phyloP scores from a whole-genome alignment of 331 rosid species.

The Acacia concinna region DNA sequence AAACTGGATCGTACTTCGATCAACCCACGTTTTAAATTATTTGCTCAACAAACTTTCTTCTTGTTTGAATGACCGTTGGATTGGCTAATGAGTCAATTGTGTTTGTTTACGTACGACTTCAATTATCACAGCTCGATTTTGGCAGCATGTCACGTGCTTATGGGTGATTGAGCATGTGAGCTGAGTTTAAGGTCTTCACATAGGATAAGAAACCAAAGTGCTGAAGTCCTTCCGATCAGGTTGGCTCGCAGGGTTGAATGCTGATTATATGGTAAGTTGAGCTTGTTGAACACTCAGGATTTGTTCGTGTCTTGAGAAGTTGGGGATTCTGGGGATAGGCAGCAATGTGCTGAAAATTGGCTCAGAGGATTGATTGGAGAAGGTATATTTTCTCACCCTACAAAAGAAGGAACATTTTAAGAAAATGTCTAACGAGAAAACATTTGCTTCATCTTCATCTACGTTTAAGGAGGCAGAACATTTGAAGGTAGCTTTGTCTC shows the following conservation, averaged over 20 bases:
- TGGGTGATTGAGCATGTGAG: not conserved
- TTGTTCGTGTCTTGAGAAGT: not conserved
- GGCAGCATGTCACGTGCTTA: constrained; percentile 21
- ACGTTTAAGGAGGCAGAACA: constrained; percentile 34
- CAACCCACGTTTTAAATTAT: constrained; percentile 28
- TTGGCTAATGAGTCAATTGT: constrained; percentile 7
- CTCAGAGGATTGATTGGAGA: constrained; percentile 37
- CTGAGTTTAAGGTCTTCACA: constrained; percentile 23
- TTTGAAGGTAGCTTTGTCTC: constrained; percentile 22
- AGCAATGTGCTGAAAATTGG: constrained; percentile 47
- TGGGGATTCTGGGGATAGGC: constrained; percentile 40
- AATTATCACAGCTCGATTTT: not conserved
- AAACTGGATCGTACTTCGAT: constrained; percentile 12
- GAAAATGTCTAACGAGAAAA: constrained; percentile 27
- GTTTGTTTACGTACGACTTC: constrained; percentile 11
- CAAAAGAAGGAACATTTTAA: constrained; percentile 33
- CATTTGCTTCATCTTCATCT: constrained; percentile 34
- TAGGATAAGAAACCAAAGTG: not conserved
- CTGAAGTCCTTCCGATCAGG: constrained; percentile 3
- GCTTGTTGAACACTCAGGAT: constrained; percentile 9
- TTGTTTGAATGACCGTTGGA: constrained; percentile 43
- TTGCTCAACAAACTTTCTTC: constrained; percentile 54
- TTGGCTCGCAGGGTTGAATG: constrained; percentile 16
- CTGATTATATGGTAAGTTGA: constrained; percentile 8
- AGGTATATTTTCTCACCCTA: constrained; percentile 13